A percentile compares a stretch with the other conserved stretches of the same genome.
Conservation (phyloP, 2,329 filamentous ascomycete genomes). For the Penicillium verrucosum region DNA sequence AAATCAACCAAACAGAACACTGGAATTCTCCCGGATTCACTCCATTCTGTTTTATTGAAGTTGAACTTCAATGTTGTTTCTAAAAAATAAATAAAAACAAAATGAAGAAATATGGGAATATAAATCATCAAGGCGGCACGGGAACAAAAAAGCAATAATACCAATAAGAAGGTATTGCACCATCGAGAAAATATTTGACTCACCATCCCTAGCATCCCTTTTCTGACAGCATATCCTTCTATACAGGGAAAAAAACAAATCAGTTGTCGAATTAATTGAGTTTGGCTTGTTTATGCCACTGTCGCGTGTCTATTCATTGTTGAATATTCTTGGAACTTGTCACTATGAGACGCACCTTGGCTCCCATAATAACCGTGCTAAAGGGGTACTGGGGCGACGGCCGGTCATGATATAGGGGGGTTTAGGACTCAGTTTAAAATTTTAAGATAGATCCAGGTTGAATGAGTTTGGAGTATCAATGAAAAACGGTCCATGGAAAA, state of each 20-base stretch:
- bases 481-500: not conserved
- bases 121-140: constrained; percentile 27
- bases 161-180: constrained; percentile 18
- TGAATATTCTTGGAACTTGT: not conserved
- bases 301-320: not conserved
- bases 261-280: not conserved
- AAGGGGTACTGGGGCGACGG: constrained; percentile 17
- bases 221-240: constrained; percentile 18
- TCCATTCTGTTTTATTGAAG: not conserved
- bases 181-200: constrained; percentile 25
- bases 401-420: constrained; percentile 9
- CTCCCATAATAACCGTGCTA: constrained; percentile 34
- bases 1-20: constrained; percentile 5
- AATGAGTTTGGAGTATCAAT: not conserved
- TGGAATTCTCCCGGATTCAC: not conserved
- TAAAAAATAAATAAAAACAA: not conserved
- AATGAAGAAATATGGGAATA: constrained; percentile 1
- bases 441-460: not conserved
- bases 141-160: constrained; percentile 4
- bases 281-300: not conserved
- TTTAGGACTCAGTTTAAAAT: not conserved
- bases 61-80: not conserved
- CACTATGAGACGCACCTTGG: constrained; percentile 26
- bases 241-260: not conserved
- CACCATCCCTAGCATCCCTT: constrained; percentile 26